Percentiles rank a stretch among this genome's conserved stretches.
These are phyloP conservation scores for Logfia minima DNA, from an alignment of 129 eudicot genomes.

Conservation along the genomic window DNA sequence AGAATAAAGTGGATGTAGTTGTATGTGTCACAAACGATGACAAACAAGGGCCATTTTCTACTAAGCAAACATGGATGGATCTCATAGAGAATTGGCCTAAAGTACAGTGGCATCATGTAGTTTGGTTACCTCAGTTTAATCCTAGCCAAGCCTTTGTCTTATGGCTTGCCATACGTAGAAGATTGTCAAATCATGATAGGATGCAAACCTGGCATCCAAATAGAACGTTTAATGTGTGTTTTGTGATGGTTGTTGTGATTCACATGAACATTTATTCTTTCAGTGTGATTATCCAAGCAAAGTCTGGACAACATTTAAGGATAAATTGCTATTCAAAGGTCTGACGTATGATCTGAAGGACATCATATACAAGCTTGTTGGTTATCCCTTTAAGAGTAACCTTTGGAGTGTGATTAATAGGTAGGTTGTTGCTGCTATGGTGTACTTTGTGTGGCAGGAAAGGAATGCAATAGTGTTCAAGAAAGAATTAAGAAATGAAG, in stretches of 20 bases:
- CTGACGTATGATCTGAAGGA: too few species aligned
- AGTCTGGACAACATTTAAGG: neutral
- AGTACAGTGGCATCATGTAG: neutral
- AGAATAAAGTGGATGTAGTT: neutral
- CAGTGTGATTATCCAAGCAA: neutral
- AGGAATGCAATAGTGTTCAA: too few species aligned
- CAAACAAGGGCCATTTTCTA: too few species aligned
- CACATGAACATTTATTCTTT: neutral
- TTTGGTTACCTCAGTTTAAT: neutral
- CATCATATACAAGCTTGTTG: too few species aligned
- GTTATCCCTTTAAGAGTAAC: too few species aligned
- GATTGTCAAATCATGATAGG: neutral
- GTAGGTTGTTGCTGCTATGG: too few species aligned
- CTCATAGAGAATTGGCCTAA: neutral
- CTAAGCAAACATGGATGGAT: neutral
- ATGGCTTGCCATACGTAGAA: neutral
- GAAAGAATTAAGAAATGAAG: too few species aligned
- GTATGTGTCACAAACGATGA: neutral
- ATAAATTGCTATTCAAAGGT: too few species aligned
- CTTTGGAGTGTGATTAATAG: too few species aligned
- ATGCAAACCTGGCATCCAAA: neutral
- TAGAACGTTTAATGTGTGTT: neutral
- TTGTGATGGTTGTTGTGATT: neutral
- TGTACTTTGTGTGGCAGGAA: too few species aligned
- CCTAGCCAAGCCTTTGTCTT: neutral